Evolutionary conservation across 2,329 filamentous ascomycete genomes (phyloP).

Genomic region (Phialemonium atrogriseum): DNA sequence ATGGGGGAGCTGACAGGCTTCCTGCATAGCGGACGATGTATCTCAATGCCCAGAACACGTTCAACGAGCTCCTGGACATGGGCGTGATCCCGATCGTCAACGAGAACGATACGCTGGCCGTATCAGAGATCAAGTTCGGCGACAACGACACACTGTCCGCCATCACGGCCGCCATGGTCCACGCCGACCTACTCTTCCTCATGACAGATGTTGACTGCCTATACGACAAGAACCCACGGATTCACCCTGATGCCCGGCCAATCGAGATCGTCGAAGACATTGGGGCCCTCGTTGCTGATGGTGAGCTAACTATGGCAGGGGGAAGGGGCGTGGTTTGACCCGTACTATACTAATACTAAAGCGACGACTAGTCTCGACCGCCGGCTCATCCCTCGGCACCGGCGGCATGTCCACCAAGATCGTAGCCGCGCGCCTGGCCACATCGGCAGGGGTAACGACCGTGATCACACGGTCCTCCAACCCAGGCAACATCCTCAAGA

Average conservation of each 20-base stretch:
- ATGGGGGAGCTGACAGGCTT: constrained; percentile 12
- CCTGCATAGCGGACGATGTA: constrained; percentile 70
- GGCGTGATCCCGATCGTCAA: constrained; percentile 98
- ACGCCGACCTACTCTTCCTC: constrained; percentile 91
- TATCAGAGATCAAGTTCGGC: constrained; percentile 98
- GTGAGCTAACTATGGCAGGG: too few relatives aligned
- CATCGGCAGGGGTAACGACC: constrained; percentile 89
- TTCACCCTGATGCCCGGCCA: constrained; percentile 73
- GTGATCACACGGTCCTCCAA: constrained; percentile 92
- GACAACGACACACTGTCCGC: constrained; percentile 97
- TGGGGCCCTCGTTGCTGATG: constrained; percentile 69
- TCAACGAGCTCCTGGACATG: constrained; percentile 83
- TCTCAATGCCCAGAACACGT: constrained; percentile 92
- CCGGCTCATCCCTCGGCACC: constrained; percentile 82
- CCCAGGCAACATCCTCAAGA: constrained; percentile 82
- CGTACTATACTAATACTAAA: background rate
- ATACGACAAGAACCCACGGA: constrained; percentile 91
- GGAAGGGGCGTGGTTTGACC: too few relatives aligned
- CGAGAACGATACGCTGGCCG: constrained; percentile 94
- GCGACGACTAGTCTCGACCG: constrained; percentile 60
- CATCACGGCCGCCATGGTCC: constrained; percentile 94
- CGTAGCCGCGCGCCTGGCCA: constrained; percentile 82
- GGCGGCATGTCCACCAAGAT: constrained; percentile 99
- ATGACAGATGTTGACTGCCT: constrained; percentile 99
- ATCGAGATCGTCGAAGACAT: constrained; percentile 95